Conservation (phyloP, 2,329 filamentous ascomycete genomes). For the Aureobasidium leucospermi region DNA sequence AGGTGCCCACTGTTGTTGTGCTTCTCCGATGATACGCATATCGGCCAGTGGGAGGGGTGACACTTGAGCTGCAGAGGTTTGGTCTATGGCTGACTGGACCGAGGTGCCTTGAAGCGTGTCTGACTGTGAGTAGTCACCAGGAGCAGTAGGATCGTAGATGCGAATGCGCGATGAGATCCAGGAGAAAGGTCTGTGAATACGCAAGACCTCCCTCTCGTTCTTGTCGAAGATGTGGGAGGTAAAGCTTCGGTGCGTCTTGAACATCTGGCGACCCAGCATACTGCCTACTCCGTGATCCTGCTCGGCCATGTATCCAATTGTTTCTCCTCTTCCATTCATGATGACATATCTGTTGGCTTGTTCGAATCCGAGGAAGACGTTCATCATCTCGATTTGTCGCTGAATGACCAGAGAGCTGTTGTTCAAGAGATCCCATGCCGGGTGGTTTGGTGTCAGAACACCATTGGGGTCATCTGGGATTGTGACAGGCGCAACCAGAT, state of each 20-base stretch:
- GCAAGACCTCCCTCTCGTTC: conserved; percentile 52
- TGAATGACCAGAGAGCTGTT: conserved; percentile 58
- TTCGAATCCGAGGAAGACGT: conserved; percentile 58
- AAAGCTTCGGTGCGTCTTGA: conserved; percentile 56
- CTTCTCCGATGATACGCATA: conserved; percentile 58
- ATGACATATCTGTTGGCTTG: conserved; percentile 61
- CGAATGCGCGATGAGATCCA: conserved; percentile 55
- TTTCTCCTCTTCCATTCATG: conserved; percentile 56
- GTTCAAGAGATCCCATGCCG: conserved; percentile 49
- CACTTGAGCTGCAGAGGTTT: conserved; percentile 32
- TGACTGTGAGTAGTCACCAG: neutral
- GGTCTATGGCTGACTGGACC: conserved; percentile 35
- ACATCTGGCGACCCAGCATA: conserved; percentile 52
- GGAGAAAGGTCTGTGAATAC: conserved; percentile 57
- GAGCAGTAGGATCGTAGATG: conserved; percentile 43
- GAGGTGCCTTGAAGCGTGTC: conserved; percentile 26
- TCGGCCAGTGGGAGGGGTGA: conserved; percentile 47
- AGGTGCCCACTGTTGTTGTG: conserved; percentile 57
- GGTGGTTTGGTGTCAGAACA: conserved; percentile 52
- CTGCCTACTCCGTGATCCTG: conserved; percentile 53
- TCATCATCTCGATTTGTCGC: conserved; percentile 59
- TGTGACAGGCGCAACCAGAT: conserved; percentile 52
- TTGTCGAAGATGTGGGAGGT: conserved; percentile 59
- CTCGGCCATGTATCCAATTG: conserved; percentile 58
- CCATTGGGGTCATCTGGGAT: conserved; percentile 55